Evolutionary conservation across 2,329 filamentous ascomycete genomes (phyloP).

Genomic region (Fusarium continuum): DNA sequence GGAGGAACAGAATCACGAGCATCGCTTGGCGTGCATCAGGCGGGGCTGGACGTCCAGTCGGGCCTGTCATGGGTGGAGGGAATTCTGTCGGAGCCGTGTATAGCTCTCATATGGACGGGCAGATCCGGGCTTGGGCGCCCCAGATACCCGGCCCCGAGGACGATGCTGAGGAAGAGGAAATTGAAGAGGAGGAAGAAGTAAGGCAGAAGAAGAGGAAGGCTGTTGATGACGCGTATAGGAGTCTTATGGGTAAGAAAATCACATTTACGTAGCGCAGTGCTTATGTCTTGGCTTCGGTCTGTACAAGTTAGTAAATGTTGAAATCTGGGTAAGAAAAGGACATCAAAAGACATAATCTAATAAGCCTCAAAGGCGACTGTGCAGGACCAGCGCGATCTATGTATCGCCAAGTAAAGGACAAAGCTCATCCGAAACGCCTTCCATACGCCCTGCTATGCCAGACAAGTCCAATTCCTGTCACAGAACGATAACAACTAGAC

Average conservation of each 20-base stretch:
- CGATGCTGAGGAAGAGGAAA: conserved; percentile 57
- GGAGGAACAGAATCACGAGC: conserved; percentile 74
- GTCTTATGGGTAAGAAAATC: conserved; percentile 76
- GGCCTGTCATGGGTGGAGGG: conserved; percentile 67
- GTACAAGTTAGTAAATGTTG: neutral
- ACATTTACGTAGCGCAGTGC: conserved; percentile 60
- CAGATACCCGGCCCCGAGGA: conserved; percentile 61
- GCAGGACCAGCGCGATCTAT: neutral
- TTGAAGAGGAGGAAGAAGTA: conserved; percentile 54
- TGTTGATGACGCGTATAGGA: conserved; percentile 81
- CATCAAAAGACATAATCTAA: conserved; percentile 7
- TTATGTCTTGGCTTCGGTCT: neutral
- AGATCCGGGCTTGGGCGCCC: conserved; percentile 82
- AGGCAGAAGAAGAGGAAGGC: conserved; percentile 76
- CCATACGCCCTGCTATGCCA: conserved; percentile 17
- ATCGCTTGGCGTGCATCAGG: conserved; percentile 76
- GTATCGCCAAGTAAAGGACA: neutral
- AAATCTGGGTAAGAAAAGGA: neutral
- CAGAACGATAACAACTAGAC: conserved; percentile 80
- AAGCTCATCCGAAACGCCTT: conserved; percentile 26
- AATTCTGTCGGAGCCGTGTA: conserved; percentile 70
- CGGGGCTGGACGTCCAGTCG: conserved; percentile 66
- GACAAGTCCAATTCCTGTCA: conserved; percentile 34
- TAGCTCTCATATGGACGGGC: conserved; percentile 84
- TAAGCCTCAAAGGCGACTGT: neutral